Conservation (phyloP, 805 yeast genomes). For the Wickerhamomyces chambardii region DNA sequence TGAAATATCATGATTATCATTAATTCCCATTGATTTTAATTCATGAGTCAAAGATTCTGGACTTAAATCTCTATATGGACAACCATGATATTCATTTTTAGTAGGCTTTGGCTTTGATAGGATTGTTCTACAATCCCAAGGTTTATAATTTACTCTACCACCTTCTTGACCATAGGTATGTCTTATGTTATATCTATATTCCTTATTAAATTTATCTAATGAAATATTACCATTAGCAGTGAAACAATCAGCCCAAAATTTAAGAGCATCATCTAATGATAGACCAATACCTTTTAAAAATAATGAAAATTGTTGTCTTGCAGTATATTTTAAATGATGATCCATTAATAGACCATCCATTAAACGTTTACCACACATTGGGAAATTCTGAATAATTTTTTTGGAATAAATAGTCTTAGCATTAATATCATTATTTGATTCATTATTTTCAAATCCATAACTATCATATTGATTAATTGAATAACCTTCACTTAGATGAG, state of each 20-base stretch:
- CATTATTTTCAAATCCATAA: conserved; percentile 16
- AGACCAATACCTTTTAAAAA: conserved; percentile 90
- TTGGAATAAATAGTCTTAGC: conserved; percentile 50
- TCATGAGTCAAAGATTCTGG: conserved; percentile 51
- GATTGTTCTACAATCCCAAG: conserved; percentile 79
- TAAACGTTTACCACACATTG: conserved; percentile 69
- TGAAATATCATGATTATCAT: conserved; percentile 42
- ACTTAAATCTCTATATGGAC: conserved; percentile 78
- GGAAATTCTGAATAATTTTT: conserved; percentile 56
- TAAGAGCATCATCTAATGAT: conserved; percentile 76
- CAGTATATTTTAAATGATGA: conserved; percentile 74
- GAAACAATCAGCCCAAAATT: conserved; percentile 76
- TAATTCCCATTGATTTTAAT: conserved; percentile 56
- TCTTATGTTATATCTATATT: conserved; percentile 80
- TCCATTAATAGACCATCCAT: conserved; percentile 49
- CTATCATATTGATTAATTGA: conserved; percentile 25
- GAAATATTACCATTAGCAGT: conserved; percentile 44
- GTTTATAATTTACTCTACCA: conserved; percentile 73
- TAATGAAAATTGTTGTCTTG: conserved; percentile 77
- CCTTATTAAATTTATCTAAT: conserved; percentile 74
- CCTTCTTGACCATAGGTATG: conserved; percentile 94
- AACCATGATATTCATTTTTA: conserved; percentile 74
- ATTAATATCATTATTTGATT: conserved; percentile 37
- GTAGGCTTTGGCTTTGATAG: conserved; percentile 63
- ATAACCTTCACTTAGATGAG: conserved; percentile 69